Percentiles rank a stretch among this genome's conserved stretches.
Evolutionary conservation across 306 rosid species (phyloP).

Genomic region (Pterocarpus santalinus): DNA sequence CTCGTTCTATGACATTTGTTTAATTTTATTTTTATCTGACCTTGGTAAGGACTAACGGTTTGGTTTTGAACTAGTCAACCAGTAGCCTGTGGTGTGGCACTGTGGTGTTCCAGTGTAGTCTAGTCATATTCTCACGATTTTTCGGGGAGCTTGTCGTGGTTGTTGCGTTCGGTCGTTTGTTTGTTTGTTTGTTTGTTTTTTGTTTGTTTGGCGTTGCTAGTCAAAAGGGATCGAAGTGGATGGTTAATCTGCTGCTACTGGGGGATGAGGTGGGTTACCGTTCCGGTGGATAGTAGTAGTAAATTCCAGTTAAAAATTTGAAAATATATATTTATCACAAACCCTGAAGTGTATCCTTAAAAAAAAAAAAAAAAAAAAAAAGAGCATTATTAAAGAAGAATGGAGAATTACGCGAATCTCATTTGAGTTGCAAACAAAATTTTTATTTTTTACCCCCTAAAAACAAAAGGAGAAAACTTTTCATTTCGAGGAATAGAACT

Average conservation of each 20-base stretch:
- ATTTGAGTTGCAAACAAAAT: constrained; percentile 2
- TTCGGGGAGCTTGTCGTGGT: constrained; percentile 11
- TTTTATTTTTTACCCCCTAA: background rate
- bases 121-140: constrained; percentile 28
- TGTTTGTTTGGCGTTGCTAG: constrained; percentile 29
- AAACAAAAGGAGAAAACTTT: background rate
- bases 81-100: background rate
- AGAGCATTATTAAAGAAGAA: background rate
- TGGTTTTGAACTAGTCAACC: constrained; percentile 6
- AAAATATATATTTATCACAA: background rate
- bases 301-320: background rate
- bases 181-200: too few species aligned
- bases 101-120: too few species aligned
- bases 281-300: background rate
- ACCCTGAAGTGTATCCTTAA: background rate
- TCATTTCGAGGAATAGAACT: background rate
- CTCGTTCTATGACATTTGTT: background rate
- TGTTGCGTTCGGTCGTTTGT: constrained; percentile 20
- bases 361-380: background rate
- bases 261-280: constrained; percentile 19
- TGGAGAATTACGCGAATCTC: constrained; percentile 11
- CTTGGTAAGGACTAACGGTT: constrained; percentile 35
- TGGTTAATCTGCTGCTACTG: background rate
- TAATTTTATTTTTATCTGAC: constrained; percentile 18
- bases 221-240: constrained; percentile 3